Evolutionary conservation across 257 asterid genomes (phyloP), one percentile per base, ranked within the genome.

Genomic region (Solanum virginianum): DNA sequence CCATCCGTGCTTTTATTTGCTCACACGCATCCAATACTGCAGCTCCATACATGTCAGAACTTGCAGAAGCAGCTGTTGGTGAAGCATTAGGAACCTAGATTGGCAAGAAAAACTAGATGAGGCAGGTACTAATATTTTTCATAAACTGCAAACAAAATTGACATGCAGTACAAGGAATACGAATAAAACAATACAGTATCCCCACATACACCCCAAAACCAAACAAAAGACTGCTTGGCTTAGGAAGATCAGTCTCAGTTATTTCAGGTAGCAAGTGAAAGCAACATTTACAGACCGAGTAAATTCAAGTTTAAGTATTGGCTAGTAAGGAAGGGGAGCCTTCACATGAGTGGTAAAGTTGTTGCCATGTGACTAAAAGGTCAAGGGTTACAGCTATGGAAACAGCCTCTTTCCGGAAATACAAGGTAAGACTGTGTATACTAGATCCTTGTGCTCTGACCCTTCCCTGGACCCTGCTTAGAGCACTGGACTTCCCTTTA

Each of bases 21-120:
- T 95, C 95, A 72, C 99, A 96, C 24, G 99, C 99, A 89, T 95
- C 98, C 83, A 96, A 87, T 88, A 96, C 99, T 84, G 99, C 99
- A 8, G 98, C 98, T 68, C 99, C 99, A 86, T 96, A 96, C 83
- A 92, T 83, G 90, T 96, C 99, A 81, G 99, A 96, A 89, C 99
- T 96, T 71, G 99, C 99, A 87, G 99, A 96, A 90, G 99, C 99
- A 82, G 99, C 99, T 10, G 99, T 96, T 32, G 99, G 98, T 11
- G 99, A 95, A 45, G 99, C 93, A 93, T 96, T 96, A 32, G 99
- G 99, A 63, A 96, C 98, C 99, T 96, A 85, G 56, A 63, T 63
- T 56, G 57, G 49, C 60, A 39, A 83, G 69, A 65, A 66, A 66
- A 63, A 24, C 57, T 80, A 69, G 18, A 80, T 29, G 55, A 75